A percentile compares a stretch with the other conserved stretches of the same genome.
phyloP scores from a whole-genome alignment of 2,329 filamentous ascomycete species.

The Fusarium nodosum region DNA sequence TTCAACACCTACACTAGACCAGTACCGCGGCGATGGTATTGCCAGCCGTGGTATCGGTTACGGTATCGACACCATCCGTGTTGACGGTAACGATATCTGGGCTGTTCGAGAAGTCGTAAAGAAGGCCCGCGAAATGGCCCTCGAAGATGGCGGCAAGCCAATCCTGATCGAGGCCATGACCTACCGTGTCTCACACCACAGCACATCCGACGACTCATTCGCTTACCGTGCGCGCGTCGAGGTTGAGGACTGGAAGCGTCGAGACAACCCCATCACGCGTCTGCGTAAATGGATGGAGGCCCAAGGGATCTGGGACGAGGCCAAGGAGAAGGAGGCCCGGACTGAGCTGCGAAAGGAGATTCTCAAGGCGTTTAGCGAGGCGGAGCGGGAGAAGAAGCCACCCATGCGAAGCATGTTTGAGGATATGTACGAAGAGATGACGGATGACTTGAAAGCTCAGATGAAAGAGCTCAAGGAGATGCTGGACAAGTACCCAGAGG shows the following conservation, averaged over 20 bases:
- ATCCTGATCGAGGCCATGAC: conserved; percentile 96
- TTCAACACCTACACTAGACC: conserved; percentile 88
- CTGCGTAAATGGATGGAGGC: conserved; percentile 92
- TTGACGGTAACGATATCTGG: conserved; percentile 96
- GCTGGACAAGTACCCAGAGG: conserved; percentile 86
- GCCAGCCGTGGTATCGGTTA: conserved; percentile 89
- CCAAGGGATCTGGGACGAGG: conserved; percentile 85
- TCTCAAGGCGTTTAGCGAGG: conserved; percentile 85
- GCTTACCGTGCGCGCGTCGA: conserved; percentile 94
- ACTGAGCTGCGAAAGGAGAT: conserved; percentile 78
- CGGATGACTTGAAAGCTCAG: conserved; percentile 81
- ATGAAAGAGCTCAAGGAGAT: conserved; percentile 79
- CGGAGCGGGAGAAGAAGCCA: conserved; percentile 85
- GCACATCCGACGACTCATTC: conserved; percentile 96
- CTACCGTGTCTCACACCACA: conserved; percentile 98
- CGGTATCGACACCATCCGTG: conserved; percentile 91
- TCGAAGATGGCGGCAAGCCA: conserved; percentile 83
- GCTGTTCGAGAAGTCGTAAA: conserved; percentile 86
- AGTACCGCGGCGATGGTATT: conserved; percentile 92
- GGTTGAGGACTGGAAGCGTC: conserved; percentile 93
- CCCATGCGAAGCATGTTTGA: conserved; percentile 80
- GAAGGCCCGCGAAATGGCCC: conserved; percentile 81
- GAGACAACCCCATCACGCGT: conserved; percentile 89
- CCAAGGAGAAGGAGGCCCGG: conserved; percentile 80
- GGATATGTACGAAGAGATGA: conserved; percentile 90